Evolutionary conservation across 306 rosid species (phyloP).

Genomic region (Comarum palustre): DNA sequence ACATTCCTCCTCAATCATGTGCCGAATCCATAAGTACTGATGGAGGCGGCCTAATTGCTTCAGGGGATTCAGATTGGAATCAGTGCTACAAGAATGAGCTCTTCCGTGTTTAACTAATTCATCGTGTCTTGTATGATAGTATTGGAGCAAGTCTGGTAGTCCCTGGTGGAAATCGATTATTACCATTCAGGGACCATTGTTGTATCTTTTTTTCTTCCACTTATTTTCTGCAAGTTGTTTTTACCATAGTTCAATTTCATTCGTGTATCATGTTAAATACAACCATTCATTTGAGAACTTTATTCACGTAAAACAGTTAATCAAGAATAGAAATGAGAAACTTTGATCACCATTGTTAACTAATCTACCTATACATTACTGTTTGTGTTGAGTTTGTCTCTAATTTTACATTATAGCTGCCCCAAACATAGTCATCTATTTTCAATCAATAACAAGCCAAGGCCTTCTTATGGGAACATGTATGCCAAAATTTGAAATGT

Average conservation of each 20-base stretch:
- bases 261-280: not conserved
- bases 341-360: not conserved
- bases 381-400: not conserved
- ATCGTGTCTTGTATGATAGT: slow-evolving; percentile 16
- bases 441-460: not conserved
- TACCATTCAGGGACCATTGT: not conserved
- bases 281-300: not conserved
- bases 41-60: slow-evolving; percentile 60
- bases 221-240: not conserved
- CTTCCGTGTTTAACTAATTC: slow-evolving; percentile 38
- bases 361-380: not conserved
- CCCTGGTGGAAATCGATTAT: not conserved
- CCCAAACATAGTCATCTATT: not conserved
- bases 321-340: not conserved
- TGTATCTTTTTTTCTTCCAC: slow-evolving; percentile 9
- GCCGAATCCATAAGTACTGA: slow-evolving; percentile 70
- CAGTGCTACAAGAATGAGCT: slow-evolving; percentile 49
- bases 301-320: not conserved
- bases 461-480: not conserved
- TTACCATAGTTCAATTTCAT: slow-evolving; percentile 1
- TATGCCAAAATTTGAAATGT: not conserved
- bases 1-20: slow-evolving; percentile 28
- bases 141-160: slow-evolving; percentile 17
- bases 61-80: slow-evolving; percentile 68
- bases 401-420: not conserved